Conservation (phyloP, 2,329 filamentous ascomycete species). For the Neopestalotiopsis sp. region DNA sequence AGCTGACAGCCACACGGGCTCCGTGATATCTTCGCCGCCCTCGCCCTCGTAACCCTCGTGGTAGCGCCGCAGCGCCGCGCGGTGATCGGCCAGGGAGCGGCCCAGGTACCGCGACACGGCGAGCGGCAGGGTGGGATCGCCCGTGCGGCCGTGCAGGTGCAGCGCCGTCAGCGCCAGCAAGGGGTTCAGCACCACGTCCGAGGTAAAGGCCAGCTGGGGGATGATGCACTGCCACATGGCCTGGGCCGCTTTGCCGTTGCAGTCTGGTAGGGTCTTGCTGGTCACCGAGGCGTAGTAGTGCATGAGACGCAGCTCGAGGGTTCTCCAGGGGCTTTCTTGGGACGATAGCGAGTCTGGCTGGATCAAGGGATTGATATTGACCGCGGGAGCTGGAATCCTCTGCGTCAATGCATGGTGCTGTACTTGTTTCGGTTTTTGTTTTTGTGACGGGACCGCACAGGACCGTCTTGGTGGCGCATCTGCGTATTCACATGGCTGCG, state of each 20-base stretch:
- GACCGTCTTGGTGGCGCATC: not conserved
- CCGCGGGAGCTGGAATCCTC: too few relatives aligned
- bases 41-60: not conserved
- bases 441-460: too few relatives aligned
- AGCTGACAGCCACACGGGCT: conserved; percentile 13
- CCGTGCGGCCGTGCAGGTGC: conserved; percentile 1
- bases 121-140: not conserved
- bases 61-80: not conserved
- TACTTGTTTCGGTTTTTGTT: too few relatives aligned
- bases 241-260: conserved; percentile 6
- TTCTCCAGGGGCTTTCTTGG: not conserved
- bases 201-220: conserved; percentile 12
- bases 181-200: conserved; percentile 13
- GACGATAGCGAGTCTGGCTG: not conserved
- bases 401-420: too few relatives aligned
- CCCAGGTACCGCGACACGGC: conserved; percentile 13
- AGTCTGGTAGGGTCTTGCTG: conserved; percentile 14
- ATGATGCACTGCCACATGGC: conserved; percentile 16
- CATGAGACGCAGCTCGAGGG: conserved; percentile 19
- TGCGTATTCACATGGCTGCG: not conserved
- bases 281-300: conserved; percentile 17
- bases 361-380: not conserved
- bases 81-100: conserved; percentile 10
- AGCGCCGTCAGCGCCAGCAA: conserved; percentile 15
- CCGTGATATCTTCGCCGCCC: not conserved